A percentile compares a stretch with the other conserved stretches of the same genome.
Evolutionary conservation across 345 rosid species (phyloP).

Genomic region (Salix arbutifolia): DNA sequence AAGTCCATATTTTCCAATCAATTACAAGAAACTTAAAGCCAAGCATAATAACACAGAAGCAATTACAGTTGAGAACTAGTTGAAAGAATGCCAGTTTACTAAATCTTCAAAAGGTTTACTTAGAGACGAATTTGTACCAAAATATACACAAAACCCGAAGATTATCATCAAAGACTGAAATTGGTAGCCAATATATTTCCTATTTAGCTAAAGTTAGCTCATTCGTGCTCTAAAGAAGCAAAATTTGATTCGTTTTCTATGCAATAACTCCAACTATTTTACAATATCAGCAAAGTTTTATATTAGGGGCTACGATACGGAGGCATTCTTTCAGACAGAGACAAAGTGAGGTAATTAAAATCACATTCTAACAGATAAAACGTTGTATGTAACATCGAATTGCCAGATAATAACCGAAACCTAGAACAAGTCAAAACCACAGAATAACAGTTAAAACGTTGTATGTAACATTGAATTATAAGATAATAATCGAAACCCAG

Average conservation of each 20-base stretch:
- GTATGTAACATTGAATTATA: neutral
- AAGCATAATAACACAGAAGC: neutral
- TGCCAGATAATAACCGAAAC: neutral
- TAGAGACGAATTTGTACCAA: neutral
- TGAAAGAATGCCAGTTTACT: neutral
- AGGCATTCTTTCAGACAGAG: neutral
- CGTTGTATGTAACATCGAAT: neutral
- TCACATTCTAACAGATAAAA: neutral
- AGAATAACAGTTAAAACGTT: neutral
- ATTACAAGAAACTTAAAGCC: neutral
- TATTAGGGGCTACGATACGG: neutral
- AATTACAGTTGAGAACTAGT: too few species aligned
- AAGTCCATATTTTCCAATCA: neutral
- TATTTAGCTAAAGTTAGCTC: neutral
- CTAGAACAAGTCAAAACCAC: neutral
- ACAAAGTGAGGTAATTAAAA: neutral
- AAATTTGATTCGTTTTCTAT: too few species aligned
- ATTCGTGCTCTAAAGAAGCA: neutral
- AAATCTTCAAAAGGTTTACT: neutral
- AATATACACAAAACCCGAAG: neutral
- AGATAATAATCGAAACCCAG: neutral
- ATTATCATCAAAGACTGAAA: neutral
- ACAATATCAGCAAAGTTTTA: too few species aligned
- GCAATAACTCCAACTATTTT: too few species aligned
- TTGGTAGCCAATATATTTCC: neutral